Conservation (phyloP, 169 alveolate species). For the Plasmodium reichenowi region DNA sequence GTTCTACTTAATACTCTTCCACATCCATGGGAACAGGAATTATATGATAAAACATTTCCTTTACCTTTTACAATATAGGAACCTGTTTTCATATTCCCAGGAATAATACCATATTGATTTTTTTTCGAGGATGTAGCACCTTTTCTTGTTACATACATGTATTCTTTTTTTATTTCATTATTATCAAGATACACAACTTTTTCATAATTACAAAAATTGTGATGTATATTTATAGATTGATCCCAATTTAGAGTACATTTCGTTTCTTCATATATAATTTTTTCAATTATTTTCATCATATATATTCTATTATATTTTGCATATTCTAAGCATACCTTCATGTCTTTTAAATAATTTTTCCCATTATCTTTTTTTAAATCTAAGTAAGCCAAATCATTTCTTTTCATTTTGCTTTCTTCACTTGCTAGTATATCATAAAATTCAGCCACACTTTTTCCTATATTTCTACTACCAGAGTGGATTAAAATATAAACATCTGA, state of each 20-base stretch:
- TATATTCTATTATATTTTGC: slow-evolving; percentile 77
- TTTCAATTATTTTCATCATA: slow-evolving; percentile 79
- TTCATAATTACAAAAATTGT: slow-evolving; percentile 83
- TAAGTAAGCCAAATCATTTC: slow-evolving; percentile 73
- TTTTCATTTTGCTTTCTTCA: slow-evolving; percentile 71
- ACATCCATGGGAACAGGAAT: slow-evolving; percentile 85
- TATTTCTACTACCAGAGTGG: slow-evolving; percentile 85
- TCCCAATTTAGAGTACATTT: slow-evolving; percentile 68
- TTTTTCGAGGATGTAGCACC: slow-evolving; percentile 81
- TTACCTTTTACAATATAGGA: slow-evolving; percentile 62
- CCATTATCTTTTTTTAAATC: slow-evolving; percentile 76
- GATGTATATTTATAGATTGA: slow-evolving; percentile 81
- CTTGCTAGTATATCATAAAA: slow-evolving; percentile 80
- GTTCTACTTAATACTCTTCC: slow-evolving; percentile 83
- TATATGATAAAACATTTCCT: slow-evolving; percentile 76
- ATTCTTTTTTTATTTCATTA: slow-evolving; percentile 76
- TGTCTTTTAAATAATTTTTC: slow-evolving; percentile 80
- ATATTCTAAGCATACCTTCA: slow-evolving; percentile 83
- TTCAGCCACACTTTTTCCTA: slow-evolving; percentile 85
- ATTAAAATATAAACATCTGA: slow-evolving; percentile 83
- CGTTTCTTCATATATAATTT: slow-evolving; percentile 59
- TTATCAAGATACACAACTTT: slow-evolving; percentile 63
- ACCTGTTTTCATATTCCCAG: slow-evolving; percentile 80
- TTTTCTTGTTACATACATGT: slow-evolving; percentile 84
- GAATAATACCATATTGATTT: slow-evolving; percentile 84